phyloP scores from a whole-genome alignment of 192 early-diverging fungal species.

The Chytriomyces sp. region DNA sequence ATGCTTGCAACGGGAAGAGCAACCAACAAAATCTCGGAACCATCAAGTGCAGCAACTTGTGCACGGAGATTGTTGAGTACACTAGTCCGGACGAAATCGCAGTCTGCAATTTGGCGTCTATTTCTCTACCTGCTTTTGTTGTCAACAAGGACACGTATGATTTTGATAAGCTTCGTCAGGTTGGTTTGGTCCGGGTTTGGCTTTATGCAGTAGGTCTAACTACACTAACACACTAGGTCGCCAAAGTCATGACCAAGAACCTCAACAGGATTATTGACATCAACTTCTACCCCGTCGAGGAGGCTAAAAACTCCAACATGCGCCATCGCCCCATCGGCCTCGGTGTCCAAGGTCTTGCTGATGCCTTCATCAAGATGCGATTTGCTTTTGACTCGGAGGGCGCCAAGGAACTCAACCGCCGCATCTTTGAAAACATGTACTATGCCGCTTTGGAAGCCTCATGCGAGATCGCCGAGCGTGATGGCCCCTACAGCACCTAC shows the following conservation, averaged over 20 bases:
- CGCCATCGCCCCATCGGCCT: slow-evolving; percentile 96
- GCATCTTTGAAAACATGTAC: slow-evolving; percentile 98
- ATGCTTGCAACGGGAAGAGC: slow-evolving; percentile 98
- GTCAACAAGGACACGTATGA: slow-evolving; percentile 67
- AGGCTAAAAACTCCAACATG: slow-evolving; percentile 87
- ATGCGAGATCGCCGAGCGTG: slow-evolving; percentile 79
- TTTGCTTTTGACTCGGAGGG: slow-evolving; percentile 88
- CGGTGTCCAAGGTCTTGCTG: slow-evolving; percentile 98
- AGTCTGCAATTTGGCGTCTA: slow-evolving; percentile 95
- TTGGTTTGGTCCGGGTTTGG: background rate
- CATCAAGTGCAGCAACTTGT: slow-evolving; percentile 98
- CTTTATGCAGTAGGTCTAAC: background rate
- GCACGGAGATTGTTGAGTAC: slow-evolving; percentile 98
- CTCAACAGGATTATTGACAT: slow-evolving; percentile 97
- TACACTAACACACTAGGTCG: slow-evolving; percentile 48
- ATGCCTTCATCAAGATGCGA: slow-evolving; percentile 94
- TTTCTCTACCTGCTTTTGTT: slow-evolving; percentile 89
- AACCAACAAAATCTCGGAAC: slow-evolving; percentile 99
- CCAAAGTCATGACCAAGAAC: slow-evolving; percentile 89
- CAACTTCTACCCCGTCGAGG: slow-evolving; percentile 94
- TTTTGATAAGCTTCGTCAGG: slow-evolving; percentile 79
- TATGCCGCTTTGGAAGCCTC: slow-evolving; percentile 91
- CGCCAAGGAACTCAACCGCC: slow-evolving; percentile 78
- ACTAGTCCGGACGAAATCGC: slow-evolving; percentile 94
- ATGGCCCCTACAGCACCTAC: slow-evolving; percentile 87